Base-by-base conservation (phyloP, 2,329 filamentous ascomycete species). In the Xylaria sp. region DNA sequence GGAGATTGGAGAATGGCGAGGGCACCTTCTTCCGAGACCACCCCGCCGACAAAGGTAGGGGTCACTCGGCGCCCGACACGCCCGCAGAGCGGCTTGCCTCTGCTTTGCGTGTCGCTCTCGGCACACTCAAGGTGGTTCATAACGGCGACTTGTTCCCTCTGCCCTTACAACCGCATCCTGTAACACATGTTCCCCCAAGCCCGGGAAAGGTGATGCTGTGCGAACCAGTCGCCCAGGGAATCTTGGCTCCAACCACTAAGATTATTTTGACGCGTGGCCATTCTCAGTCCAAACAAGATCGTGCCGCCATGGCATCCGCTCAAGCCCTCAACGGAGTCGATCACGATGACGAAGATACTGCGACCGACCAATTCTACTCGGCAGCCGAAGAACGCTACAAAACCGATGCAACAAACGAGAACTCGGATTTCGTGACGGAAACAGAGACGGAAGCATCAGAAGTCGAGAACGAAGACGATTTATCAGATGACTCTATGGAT, bases 301-400 rank as follows among this genome's bases (percentile, higher is more conserved):
- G 84, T 72, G 83, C 82, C 20, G 80, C 81, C 63, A 82, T 86
- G 13, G 78, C 85, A 0, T 79, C 83, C 1, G 84, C 85, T 20
- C 86, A 86, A 54, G 80, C 84, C 7, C 82, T 91, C 37, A 89
- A 90, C 73, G 90, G 89, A 54, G 85, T 88, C 0, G 76, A 79
- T 8, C 87, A 89, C 58, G 91, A 92, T 37, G 91, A 91, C 25
- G 93, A 97, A 66, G 94, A 97, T 75, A 94, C 92, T 1, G 91
- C 92, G 6, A 97, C 92, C 67, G 95, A 98, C 77, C 91, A 94
- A 74, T 98, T 98, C 82, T 98, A 89, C 80, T 98, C 95, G 6
- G 95, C 95, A 0, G 91, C 93, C 2, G 95, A 98, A 78, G 94
- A 97, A 72, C 88, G 90, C 25, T 82, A 88, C 70, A 88, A 84